Percentiles rank a stretch among this genome's conserved stretches.
Conservation (phyloP, 768 basidiomycete genomes). For the Mycena haematopus region DNA sequence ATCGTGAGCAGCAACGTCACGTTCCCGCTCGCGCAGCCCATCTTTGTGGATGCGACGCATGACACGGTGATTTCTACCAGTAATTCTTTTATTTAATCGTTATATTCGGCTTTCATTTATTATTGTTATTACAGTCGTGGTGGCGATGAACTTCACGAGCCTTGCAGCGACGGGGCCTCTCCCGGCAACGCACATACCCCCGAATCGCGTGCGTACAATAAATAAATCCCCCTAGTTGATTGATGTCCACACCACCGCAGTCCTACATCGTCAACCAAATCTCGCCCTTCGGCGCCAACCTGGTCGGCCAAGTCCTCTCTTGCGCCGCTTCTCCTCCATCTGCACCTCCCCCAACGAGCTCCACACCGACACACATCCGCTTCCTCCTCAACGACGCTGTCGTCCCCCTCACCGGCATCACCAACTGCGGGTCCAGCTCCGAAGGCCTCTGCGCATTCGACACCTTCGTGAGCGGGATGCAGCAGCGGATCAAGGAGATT, state of each 20-base stretch:
- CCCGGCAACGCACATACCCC: constrained; percentile 64
- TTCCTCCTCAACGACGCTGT: constrained; percentile 80
- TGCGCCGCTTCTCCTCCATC: constrained; percentile 38
- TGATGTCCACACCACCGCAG: constrained; percentile 51
- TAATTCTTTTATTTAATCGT: constrained; percentile 33
- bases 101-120: too few relatives aligned
- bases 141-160: constrained; percentile 75
- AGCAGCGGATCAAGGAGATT: constrained; percentile 59
- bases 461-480: constrained; percentile 64
- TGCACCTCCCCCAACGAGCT: background rate
- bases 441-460: constrained; percentile 68
- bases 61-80: constrained; percentile 74
- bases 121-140: constrained; percentile 50
- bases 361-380: constrained; percentile 40
- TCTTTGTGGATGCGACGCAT: constrained; percentile 79
- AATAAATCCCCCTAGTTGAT: constrained; percentile 49
- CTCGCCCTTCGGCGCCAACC: constrained; percentile 42
- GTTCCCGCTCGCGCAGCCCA: constrained; percentile 61
- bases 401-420: constrained; percentile 69
- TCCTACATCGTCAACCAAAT: constrained; percentile 40
- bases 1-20: constrained; percentile 58
- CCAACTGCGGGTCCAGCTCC: constrained; percentile 63
- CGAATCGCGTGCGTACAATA: constrained; percentile 57
- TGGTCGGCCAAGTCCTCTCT: constrained; percentile 55
- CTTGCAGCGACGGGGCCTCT: constrained; percentile 68